Conservation (phyloP, 2,329 filamentous ascomycete genomes). For the Fusarium sp. region DNA sequence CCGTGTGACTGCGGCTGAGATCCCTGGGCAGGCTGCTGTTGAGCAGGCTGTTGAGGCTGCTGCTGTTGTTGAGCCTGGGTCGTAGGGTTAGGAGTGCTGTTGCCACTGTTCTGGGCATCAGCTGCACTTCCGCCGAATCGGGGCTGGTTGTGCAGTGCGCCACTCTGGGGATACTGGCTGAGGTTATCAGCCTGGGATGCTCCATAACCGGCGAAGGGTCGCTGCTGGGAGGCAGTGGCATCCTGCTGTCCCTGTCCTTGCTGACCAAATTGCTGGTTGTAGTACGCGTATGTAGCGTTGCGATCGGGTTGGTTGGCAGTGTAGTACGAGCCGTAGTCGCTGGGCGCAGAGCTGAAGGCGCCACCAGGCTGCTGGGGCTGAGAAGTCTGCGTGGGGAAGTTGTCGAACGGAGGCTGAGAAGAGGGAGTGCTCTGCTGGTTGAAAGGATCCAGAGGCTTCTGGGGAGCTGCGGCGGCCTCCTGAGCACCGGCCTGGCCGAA, state of each 20-base stretch:
- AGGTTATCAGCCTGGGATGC: conserved; percentile 72
- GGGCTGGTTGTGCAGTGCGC: conserved; percentile 65
- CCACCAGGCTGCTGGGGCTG: conserved; percentile 72
- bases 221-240: conserved; percentile 75
- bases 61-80: conserved; percentile 63
- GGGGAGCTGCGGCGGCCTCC: conserved; percentile 69
- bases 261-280: conserved; percentile 71
- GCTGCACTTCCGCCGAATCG: conserved; percentile 68
- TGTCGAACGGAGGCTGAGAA: conserved; percentile 70
- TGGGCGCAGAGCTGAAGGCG: conserved; percentile 78
- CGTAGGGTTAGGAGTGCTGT: conserved; percentile 89
- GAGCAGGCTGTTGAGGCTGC: conserved; percentile 61
- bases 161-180: conserved; percentile 81
- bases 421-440: conserved; percentile 74
- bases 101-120: conserved; percentile 86
- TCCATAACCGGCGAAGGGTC: conserved; percentile 82
- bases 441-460: conserved; percentile 92
- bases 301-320: conserved; percentile 79
- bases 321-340: conserved; percentile 89
- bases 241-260: conserved; percentile 80
- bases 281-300: conserved; percentile 81
- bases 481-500: conserved; percentile 73
- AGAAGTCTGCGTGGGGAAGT: conserved; percentile 69
- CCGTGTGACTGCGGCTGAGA: conserved; percentile 60
- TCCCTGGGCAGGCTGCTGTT: conserved; percentile 57